phyloP scores from a whole-genome alignment of 495 filamentous ascomycete species.

The Neurospora hispaniola region DNA sequence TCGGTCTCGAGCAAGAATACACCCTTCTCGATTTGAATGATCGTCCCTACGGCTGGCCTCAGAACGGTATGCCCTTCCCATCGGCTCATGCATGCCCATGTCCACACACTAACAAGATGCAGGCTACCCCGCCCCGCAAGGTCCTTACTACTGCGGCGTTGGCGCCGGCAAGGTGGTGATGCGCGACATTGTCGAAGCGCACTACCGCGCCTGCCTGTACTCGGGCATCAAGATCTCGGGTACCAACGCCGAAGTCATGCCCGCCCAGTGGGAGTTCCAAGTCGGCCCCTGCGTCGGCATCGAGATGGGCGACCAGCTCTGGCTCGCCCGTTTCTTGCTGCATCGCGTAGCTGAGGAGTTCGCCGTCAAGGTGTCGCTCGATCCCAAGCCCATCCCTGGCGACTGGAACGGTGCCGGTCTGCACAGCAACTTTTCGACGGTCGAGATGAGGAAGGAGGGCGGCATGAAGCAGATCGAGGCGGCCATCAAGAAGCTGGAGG shows the following conservation, averaged over 20 bases:
- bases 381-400: constrained; percentile 90
- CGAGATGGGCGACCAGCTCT: constrained; percentile 85
- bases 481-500: constrained; percentile 46
- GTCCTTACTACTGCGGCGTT: constrained; percentile 95
- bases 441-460: constrained; percentile 68
- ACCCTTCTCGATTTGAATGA: constrained; percentile 56
- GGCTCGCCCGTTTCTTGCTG: constrained; percentile 87
- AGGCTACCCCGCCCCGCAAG: constrained; percentile 81
- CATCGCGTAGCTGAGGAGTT: constrained; percentile 91
- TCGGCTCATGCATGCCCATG: background rate
- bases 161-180: constrained; percentile 90
- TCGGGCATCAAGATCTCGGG: constrained; percentile 82
- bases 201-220: constrained; percentile 91
- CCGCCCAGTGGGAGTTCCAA: constrained; percentile 95
- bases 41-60: constrained; percentile 87
- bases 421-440: constrained; percentile 76
- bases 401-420: constrained; percentile 97
- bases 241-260: constrained; percentile 85
- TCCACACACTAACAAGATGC: constrained; percentile 31
- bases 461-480: constrained; percentile 83
- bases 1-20: constrained; percentile 85
- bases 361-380: constrained; percentile 82
- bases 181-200: constrained; percentile 90
- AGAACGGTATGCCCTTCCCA: background rate
- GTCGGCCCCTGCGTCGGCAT: constrained; percentile 85